These are phyloP conservation scores for Vanrija pseudolonga DNA, from an alignment of 1,284 basidiomycete genomes.

Conservation along the genomic window DNA sequence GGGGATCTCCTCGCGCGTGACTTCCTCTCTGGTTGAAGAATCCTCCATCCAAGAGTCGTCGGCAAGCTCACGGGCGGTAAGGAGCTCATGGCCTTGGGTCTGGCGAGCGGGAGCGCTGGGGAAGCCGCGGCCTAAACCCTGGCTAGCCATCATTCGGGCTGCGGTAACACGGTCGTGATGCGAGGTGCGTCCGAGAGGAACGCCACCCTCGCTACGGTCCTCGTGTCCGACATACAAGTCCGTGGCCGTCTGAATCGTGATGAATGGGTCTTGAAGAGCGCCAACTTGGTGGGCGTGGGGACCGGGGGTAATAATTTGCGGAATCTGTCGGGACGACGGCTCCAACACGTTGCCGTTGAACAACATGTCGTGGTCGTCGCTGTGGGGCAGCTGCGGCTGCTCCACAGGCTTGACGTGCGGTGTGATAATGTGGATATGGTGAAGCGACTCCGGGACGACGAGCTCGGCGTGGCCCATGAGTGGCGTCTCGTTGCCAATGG, in stretches of 20 bases:
- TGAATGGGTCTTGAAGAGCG: constrained; percentile 47
- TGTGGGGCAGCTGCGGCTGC: constrained; percentile 37
- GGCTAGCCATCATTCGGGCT: constrained; percentile 44
- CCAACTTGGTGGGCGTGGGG: constrained; percentile 44
- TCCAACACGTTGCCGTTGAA: constrained; percentile 40
- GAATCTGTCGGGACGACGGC: constrained; percentile 14
- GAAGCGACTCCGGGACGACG: constrained; percentile 9
- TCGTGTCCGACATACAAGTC: constrained; percentile 22
- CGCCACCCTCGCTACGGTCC: constrained; percentile 59
- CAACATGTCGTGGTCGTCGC: constrained; percentile 35
- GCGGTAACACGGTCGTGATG: constrained; percentile 52
- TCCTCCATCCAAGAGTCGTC: no score
- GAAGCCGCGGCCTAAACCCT: constrained; percentile 42
- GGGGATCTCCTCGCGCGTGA: neutral
- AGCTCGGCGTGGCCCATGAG: constrained; percentile 11
- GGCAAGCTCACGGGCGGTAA: no score
- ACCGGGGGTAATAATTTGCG: constrained; percentile 1
- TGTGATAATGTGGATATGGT: constrained; percentile 9
- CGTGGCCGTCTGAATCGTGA: constrained; percentile 47
- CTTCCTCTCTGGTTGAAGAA: neutral
- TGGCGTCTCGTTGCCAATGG: constrained; percentile 30
- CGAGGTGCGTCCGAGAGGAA: constrained; percentile 67
- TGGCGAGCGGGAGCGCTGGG: constrained; percentile 9
- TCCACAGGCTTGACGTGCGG: constrained; percentile 18
- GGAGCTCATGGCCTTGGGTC: neutral